These are phyloP conservation scores for Podaxis mareebaensis DNA, from an alignment of 768 basidiomycete genomes.

Conservation along the genomic window DNA sequence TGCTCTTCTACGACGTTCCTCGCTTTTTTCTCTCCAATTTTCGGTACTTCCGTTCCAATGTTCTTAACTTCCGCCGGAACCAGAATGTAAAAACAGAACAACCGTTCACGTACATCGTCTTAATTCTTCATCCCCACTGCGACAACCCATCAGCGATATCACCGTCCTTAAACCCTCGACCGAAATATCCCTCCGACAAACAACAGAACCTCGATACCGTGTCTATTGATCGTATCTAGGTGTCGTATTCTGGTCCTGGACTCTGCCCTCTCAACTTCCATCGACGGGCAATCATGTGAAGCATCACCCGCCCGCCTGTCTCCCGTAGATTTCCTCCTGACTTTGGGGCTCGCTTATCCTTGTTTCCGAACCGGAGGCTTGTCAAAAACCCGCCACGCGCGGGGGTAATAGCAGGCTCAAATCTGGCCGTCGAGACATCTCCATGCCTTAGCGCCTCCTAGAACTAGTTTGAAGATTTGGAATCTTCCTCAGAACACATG, in stretches of 20 bases:
- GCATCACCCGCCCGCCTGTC: background rate
- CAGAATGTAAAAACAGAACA: background rate
- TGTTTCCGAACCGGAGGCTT: background rate
- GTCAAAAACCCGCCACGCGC: background rate
- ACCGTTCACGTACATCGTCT: background rate
- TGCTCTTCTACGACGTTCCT: background rate
- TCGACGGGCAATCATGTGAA: background rate
- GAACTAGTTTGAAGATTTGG: background rate
- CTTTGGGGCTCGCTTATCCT: background rate
- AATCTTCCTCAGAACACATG: constrained; percentile 4
- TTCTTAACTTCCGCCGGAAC: background rate
- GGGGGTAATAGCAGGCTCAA: background rate
- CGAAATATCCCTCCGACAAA: constrained; percentile 7
- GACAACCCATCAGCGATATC: constrained; percentile 14
- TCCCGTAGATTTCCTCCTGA: background rate
- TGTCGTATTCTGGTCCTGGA: background rate
- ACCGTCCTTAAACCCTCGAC: constrained; percentile 1
- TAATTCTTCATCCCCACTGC: background rate
- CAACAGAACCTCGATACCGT: background rate
- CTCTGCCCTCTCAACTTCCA: background rate
- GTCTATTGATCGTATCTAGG: constrained; percentile 12
- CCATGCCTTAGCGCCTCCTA: background rate
- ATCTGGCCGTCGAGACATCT: background rate
- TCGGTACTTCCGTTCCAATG: background rate
- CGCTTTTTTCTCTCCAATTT: background rate